Evolutionary conservation across 2,329 filamentous ascomycete genomes (phyloP).

Genomic region (Aspergillus arachidicola): DNA sequence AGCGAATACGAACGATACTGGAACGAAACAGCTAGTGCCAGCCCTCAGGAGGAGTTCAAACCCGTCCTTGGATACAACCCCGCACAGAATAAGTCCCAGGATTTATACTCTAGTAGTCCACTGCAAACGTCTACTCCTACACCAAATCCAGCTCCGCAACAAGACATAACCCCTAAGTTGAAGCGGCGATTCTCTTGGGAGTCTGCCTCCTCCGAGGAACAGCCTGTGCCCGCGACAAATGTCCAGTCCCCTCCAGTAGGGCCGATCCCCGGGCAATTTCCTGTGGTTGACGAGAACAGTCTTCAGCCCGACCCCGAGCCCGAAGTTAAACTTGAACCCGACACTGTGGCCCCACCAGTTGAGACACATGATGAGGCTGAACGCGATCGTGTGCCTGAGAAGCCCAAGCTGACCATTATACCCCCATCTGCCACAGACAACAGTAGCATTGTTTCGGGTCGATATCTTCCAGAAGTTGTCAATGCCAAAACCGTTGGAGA

Average conservation of each 20-base stretch:
- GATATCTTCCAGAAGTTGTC: constrained; percentile 16
- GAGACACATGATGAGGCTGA: constrained; percentile 7
- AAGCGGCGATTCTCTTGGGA: constrained; percentile 51
- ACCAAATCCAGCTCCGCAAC: constrained; percentile 11
- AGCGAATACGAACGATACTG: constrained; percentile 43
- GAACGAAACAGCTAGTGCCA: constrained; percentile 29
- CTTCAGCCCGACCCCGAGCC: background rate
- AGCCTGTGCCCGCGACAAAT: constrained; percentile 17
- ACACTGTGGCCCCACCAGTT: constrained; percentile 6
- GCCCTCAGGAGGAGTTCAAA: constrained; percentile 22
- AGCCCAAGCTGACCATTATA: constrained; percentile 35
- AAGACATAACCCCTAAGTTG: constrained; percentile 28
- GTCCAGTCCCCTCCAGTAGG: constrained; percentile 3
- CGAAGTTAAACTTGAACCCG: background rate
- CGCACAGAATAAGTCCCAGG: constrained; percentile 13
- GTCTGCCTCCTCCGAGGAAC: constrained; percentile 27
- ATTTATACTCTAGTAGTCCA: constrained; percentile 18
- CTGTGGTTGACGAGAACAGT: constrained; percentile 20
- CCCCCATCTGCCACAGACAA: constrained; percentile 26
- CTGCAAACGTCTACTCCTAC: constrained; percentile 9
- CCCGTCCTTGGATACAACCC: constrained; percentile 13
- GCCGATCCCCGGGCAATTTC: constrained; percentile 25
- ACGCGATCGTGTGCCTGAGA: constrained; percentile 22
- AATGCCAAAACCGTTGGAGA: constrained; percentile 13
- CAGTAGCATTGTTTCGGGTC: constrained; percentile 17